These are phyloP conservation scores for Talaromyces borbonicus DNA, from an alignment of 495 filamentous ascomycete genomes.

Conservation along the genomic window DNA sequence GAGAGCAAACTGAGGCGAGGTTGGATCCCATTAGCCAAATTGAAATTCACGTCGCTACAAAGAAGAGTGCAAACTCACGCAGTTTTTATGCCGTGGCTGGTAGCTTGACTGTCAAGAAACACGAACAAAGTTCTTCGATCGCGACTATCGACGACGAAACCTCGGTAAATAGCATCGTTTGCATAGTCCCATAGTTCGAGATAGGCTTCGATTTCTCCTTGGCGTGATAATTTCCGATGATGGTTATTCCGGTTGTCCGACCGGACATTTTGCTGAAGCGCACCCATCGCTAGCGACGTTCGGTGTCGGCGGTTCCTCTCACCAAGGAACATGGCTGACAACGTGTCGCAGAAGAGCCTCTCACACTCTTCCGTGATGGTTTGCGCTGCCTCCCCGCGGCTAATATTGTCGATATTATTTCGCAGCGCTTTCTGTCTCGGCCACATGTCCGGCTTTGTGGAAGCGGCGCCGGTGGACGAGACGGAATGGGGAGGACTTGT, in stretches of 20 bases:
- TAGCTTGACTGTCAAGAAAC: constrained; percentile 66
- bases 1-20: constrained; percentile 60
- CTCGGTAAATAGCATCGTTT: constrained; percentile 71
- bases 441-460: constrained; percentile 38
- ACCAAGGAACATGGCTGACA: constrained; percentile 89
- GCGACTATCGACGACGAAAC: constrained; percentile 57
- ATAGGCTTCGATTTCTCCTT: constrained; percentile 37
- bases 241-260: constrained; percentile 18
- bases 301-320: constrained; percentile 61
- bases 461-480: constrained; percentile 48
- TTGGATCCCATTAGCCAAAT: background rate
- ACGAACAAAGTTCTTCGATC: constrained; percentile 70
- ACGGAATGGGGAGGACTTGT: constrained; percentile 76
- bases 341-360: constrained; percentile 96
- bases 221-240: constrained; percentile 16
- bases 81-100: constrained; percentile 71
- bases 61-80: too few relatives aligned
- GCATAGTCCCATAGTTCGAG: constrained; percentile 87
- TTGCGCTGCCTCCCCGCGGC: constrained; percentile 75
- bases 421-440: constrained; percentile 21
- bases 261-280: constrained; percentile 27
- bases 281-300: constrained; percentile 73
- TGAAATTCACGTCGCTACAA: too few relatives aligned
- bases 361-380: constrained; percentile 99
- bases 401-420: constrained; percentile 32